Percentiles rank a stretch among this genome's conserved stretches.
Evolutionary conservation across 2,329 filamentous ascomycete species (phyloP).

Genomic region (Fusarium temperatum): DNA sequence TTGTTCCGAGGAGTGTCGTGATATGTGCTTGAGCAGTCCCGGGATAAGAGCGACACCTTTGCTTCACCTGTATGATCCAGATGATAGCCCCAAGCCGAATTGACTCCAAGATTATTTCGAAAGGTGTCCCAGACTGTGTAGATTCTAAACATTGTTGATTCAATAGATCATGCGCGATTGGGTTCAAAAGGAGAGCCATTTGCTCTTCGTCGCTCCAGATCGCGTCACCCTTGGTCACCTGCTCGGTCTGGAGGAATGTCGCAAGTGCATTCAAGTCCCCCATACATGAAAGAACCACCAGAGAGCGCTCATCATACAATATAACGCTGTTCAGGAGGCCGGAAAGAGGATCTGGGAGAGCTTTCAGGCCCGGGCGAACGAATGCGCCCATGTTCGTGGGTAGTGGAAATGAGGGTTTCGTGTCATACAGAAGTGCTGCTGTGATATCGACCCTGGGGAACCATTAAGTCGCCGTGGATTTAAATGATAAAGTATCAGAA

Average conservation of each 20-base stretch:
- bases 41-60: constrained; percentile 9
- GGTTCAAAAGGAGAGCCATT: background rate
- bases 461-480: background rate
- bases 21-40: constrained; percentile 1
- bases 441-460: constrained; percentile 6
- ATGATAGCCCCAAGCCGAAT: constrained; percentile 12
- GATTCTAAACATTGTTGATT: background rate
- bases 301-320: background rate
- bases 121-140: background rate
- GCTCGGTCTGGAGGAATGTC: background rate
- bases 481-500: background rate
- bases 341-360: background rate
- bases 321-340: background rate
- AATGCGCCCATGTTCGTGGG: background rate
- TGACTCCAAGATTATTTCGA: background rate
- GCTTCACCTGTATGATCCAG: constrained; percentile 8
- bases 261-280: background rate
- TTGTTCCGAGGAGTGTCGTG: background rate
- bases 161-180: background rate
- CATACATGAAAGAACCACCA: background rate
- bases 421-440: constrained; percentile 8
- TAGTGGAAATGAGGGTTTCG: constrained; percentile 2
- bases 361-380: background rate
- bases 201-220: constrained; percentile 7
- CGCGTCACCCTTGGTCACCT: background rate